A percentile compares a stretch with the other conserved stretches of the same genome.
Evolutionary conservation across 495 filamentous ascomycete species (phyloP).

Genomic region (Jackrogersella multiformis): DNA sequence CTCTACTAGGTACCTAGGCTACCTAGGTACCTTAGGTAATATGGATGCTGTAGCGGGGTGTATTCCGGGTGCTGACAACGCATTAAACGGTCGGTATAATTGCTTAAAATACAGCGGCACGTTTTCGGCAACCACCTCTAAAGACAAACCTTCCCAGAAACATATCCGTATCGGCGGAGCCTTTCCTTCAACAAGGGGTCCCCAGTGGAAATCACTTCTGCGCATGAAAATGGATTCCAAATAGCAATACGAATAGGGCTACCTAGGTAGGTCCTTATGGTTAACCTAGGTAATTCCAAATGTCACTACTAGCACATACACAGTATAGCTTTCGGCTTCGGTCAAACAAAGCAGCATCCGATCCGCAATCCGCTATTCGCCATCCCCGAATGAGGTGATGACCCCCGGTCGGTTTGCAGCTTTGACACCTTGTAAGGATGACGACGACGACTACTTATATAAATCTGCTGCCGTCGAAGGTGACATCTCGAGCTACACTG

Average conservation of each 20-base stretch:
- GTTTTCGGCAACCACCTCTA: background rate
- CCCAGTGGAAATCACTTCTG: background rate
- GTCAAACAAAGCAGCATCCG: background rate
- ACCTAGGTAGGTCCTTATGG: too few relatives aligned
- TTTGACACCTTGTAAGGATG: constrained; percentile 23
- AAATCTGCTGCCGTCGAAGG: constrained; percentile 5
- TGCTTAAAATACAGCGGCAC: background rate
- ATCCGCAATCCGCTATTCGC: background rate
- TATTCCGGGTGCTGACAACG: background rate
- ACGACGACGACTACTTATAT: too few relatives aligned
- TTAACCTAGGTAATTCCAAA: constrained; percentile 27
- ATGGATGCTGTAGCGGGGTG: too few relatives aligned
- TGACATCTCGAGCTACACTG: constrained; percentile 2
- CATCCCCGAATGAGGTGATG: constrained; percentile 1
- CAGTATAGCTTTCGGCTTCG: constrained; percentile 1
- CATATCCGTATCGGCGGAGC: too few relatives aligned
- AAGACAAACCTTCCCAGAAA: too few relatives aligned
- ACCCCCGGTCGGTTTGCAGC: background rate
- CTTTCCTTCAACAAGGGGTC: background rate
- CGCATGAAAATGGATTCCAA: constrained; percentile 1
- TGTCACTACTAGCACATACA: background rate
- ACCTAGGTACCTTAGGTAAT: too few relatives aligned
- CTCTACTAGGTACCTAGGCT: too few relatives aligned
- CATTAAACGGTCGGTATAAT: background rate
- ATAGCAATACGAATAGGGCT: too few relatives aligned